A percentile compares a stretch with the other conserved stretches of the same genome.
phyloP scores from a whole-genome alignment of 2,329 filamentous ascomycete genomes.

The Aspergillus alliaceus region DNA sequence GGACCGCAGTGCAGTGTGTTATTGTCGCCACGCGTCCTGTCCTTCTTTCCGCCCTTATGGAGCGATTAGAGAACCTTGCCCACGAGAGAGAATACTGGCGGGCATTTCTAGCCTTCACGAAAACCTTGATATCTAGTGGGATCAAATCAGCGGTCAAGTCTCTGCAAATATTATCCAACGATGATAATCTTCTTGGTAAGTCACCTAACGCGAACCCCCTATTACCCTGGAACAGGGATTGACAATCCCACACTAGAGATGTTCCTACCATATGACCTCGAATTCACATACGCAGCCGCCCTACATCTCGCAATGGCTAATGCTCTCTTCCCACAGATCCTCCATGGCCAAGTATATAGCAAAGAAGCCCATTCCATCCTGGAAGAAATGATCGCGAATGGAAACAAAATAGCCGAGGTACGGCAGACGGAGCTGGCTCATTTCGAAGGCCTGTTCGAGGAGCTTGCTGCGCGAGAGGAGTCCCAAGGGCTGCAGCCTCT shows the following conservation, averaged over 20 bases:
- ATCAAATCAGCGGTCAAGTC: slow-evolving; percentile 46
- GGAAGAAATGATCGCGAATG: slow-evolving; percentile 34
- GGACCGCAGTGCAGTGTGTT: too few relatives aligned
- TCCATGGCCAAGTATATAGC: slow-evolving; percentile 23
- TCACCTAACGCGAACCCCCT: neutral
- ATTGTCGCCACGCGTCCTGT: slow-evolving; percentile 43
- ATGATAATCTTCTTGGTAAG: slow-evolving; percentile 40
- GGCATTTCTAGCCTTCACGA: slow-evolving; percentile 34
- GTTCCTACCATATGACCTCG: slow-evolving; percentile 41
- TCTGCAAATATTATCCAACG: slow-evolving; percentile 38
- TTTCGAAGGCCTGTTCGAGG: slow-evolving; percentile 27
- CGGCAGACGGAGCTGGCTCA: slow-evolving; percentile 31
- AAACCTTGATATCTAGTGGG: slow-evolving; percentile 38
- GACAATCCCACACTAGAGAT: slow-evolving; percentile 32
- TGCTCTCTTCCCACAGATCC: slow-evolving; percentile 33
- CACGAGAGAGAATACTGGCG: slow-evolving; percentile 31
- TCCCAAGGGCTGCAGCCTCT: slow-evolving; percentile 27
- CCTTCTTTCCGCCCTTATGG: slow-evolving; percentile 40
- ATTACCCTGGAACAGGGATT: too few relatives aligned
- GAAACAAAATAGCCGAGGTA: slow-evolving; percentile 33
- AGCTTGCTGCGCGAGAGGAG: slow-evolving; percentile 26
- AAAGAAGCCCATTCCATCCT: slow-evolving; percentile 28
- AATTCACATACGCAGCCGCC: slow-evolving; percentile 38
- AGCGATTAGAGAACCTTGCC: slow-evolving; percentile 32
- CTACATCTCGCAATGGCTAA: slow-evolving; percentile 41